phyloP scores from a whole-genome alignment of 2,329 filamentous ascomycete genomes.

The Colletotrichum tabaci region DNA sequence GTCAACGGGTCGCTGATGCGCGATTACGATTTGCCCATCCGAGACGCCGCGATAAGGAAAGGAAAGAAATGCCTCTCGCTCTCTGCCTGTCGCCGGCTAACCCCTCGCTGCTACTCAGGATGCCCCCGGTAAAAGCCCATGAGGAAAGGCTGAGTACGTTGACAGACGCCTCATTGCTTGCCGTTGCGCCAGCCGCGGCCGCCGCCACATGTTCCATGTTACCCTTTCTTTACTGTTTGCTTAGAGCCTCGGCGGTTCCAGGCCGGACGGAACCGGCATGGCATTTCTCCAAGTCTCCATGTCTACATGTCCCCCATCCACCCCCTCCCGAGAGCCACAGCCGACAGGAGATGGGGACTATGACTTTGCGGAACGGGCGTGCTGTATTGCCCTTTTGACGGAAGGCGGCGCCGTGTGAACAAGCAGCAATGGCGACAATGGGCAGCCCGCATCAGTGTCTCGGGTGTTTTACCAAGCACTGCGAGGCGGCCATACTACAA shows the following conservation, averaged over 20 bases:
- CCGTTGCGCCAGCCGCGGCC: slow-evolving; percentile 12
- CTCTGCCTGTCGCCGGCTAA: neutral
- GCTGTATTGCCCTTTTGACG: slow-evolving; percentile 9
- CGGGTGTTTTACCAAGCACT: slow-evolving; percentile 9
- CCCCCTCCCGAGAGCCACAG: neutral
- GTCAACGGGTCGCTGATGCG: slow-evolving; percentile 25
- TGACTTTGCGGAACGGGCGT: slow-evolving; percentile 1
- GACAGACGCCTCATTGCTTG: too few relatives aligned
- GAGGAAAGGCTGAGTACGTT: too few relatives aligned
- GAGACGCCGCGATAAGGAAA: slow-evolving; percentile 29
- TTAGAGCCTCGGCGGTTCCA: slow-evolving; percentile 24
- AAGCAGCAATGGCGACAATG: slow-evolving; percentile 2
- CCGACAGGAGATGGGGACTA: slow-evolving; percentile 2
- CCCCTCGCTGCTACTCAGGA: too few relatives aligned
- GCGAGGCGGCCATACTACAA: slow-evolving; percentile 17
- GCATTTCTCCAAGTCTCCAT: slow-evolving; percentile 17
- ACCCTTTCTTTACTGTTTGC: neutral
- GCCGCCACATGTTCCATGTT: slow-evolving; percentile 13
- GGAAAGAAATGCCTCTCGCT: slow-evolving; percentile 31
- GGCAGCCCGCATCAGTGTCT: slow-evolving; percentile 1
- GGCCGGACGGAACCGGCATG: slow-evolving; percentile 29
- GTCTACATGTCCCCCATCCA: slow-evolving; percentile 3
- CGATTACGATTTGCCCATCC: slow-evolving; percentile 32
- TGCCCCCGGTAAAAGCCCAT: too few relatives aligned
- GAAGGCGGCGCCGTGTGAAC: slow-evolving; percentile 13